Evolutionary conservation across 352 stramenopile species (phyloP), one percentile per base, ranked within the genome.

Genomic region (Sclerospora graminicola): DNA sequence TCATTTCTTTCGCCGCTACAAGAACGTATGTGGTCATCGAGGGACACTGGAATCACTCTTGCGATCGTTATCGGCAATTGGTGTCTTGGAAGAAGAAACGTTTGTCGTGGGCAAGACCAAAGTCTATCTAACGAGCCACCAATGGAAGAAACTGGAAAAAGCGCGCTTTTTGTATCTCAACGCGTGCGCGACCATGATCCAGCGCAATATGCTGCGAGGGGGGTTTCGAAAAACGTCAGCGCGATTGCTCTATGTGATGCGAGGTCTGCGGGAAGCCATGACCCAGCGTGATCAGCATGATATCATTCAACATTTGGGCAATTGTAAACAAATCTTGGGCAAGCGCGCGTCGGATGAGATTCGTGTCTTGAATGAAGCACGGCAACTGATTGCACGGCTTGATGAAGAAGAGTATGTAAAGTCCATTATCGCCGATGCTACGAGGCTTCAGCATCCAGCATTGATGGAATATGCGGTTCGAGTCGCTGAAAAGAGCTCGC

Each of bases 61-160:
- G 16, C 69, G 79, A 14, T 82, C 73, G 8, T 51, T 91, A 23
- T 84, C 70, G n/a, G 76, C 79, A 15, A 89, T 89, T 13, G 79
- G 79, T 6, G 74, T 88, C 3, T 53, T 91, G 21, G 76, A 89
- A 47, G 76, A 89, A 30, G 72, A 89, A 24, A 84, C 76, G 13
- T 84, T 82, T 45, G 73, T 84, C 2, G 70, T 89, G 6, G 77
- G 73, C 13, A 79, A 75, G 29, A 66, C 64, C 4, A 83, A 80
- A 38, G 68, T 91, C 29, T 89, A 82, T 48, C 46, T 88, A 20
- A 88, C 77, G 2, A 84, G 75, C 18, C 69, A 83, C 31, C 79
- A 91, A 59, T 84, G 69, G 56, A 85, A 86, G 43, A 82, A 83
- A 34, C 57, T 91, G 6, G 76, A 91, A 47, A 79, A 86, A 37